A percentile compares a stretch with the other conserved stretches of the same genome.
phyloP scores from a whole-genome alignment of 1,284 basidiomycete species.

The Macrocybe sp. region DNA sequence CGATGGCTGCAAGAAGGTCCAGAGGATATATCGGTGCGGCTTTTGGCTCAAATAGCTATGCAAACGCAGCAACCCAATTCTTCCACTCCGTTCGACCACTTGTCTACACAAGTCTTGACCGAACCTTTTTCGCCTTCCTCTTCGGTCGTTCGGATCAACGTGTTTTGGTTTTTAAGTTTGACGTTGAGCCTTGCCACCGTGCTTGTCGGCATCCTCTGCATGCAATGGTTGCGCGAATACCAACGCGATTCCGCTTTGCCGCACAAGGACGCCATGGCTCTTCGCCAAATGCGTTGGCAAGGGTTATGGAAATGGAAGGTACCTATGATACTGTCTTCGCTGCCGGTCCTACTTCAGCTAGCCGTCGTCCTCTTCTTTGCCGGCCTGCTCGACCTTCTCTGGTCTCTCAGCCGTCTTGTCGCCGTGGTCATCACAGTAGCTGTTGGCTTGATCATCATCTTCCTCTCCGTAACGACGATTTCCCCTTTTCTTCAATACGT shows the following conservation, averaged over 20 bases:
- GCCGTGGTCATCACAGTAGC: conserved; percentile 10
- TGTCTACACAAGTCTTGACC: neutral
- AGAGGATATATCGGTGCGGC: conserved; percentile 1
- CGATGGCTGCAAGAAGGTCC: conserved; percentile 12
- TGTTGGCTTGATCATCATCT: conserved; percentile 4
- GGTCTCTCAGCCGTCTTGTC: conserved; percentile 4
- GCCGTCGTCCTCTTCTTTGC: conserved; percentile 17
- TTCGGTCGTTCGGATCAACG: conserved; percentile 12
- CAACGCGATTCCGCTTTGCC: conserved; percentile 9
- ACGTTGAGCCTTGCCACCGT: conserved; percentile 15
- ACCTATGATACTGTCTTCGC: conserved; percentile 13
- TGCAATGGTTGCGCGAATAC: conserved; percentile 20
- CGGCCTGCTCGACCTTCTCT: neutral
- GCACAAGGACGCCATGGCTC: conserved; percentile 4
- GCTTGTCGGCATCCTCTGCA: conserved; percentile 17
- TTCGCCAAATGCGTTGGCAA: conserved; percentile 16
- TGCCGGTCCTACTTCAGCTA: conserved; percentile 18
- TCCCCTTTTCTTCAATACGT: conserved; percentile 4
- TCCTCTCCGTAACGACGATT: conserved; percentile 6
- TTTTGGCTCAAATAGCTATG: conserved; percentile 10
- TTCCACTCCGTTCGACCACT: too few relatives aligned
- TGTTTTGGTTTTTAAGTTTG: conserved; percentile 19
- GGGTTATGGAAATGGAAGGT: conserved; percentile 15
- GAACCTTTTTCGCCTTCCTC: neutral
- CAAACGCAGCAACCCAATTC: neutral